Conservation (phyloP, 345 rosid genomes). For the Clarkia xantiana region DNA sequence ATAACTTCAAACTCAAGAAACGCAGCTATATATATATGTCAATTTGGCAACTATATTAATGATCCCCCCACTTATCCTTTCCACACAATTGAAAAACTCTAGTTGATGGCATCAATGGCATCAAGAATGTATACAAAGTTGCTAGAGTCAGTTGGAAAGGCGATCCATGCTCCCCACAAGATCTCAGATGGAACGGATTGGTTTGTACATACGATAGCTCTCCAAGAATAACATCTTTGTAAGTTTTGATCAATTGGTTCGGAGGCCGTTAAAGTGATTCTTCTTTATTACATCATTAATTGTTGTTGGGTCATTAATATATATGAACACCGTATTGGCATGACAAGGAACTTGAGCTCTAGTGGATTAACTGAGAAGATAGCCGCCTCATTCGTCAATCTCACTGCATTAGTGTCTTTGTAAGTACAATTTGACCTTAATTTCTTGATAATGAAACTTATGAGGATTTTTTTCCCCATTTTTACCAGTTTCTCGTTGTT, state of each 20-base stretch:
- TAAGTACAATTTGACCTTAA: constrained; percentile 9
- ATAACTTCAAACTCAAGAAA: not conserved
- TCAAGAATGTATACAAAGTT: constrained; percentile 11
- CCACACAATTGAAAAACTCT: not conserved
- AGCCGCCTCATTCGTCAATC: constrained; percentile 19
- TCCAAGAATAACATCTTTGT: constrained; percentile 14
- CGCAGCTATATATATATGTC: too few species aligned
- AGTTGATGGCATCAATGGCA: constrained; percentile 22
- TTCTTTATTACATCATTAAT: too few species aligned
- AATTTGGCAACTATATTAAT: too few species aligned
- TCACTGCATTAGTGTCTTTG: constrained; percentile 24
- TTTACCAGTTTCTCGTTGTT: not conserved
- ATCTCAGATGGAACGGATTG: constrained; percentile 9
- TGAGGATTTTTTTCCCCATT: not conserved
- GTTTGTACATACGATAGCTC: constrained; percentile 7
- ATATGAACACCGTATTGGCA: too few species aligned
- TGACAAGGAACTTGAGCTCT: constrained; percentile 39
- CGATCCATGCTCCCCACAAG: constrained; percentile 16
- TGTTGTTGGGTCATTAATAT: too few species aligned
- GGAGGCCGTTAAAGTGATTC: not conserved
- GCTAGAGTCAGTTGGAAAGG: constrained; percentile 16
- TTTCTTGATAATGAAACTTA: not conserved
- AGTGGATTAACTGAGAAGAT: constrained; percentile 33
- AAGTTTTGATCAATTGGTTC: too few species aligned
- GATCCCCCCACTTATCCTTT: too few species aligned